These are phyloP conservation scores for Geotrichum reessii DNA, from an alignment of 1,139 yeast species.

Conservation along the genomic window DNA sequence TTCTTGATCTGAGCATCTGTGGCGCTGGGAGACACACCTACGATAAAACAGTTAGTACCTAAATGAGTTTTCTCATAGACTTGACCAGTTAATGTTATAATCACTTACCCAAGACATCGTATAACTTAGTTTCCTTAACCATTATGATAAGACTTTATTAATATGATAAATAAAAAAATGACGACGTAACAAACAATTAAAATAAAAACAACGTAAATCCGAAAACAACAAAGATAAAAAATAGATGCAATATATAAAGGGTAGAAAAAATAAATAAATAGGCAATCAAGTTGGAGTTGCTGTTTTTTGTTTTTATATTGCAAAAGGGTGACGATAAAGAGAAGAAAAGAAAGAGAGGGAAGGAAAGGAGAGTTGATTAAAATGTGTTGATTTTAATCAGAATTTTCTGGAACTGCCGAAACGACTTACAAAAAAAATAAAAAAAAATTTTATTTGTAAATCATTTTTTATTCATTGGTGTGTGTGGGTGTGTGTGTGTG, in stretches of 20 bases:
- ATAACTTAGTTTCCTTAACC: slow-evolving; percentile 88
- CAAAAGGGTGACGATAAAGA: not conserved
- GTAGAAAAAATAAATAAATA: not conserved
- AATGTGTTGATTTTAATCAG: not conserved
- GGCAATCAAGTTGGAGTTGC: not conserved
- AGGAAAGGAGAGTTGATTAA: not conserved
- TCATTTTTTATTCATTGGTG: not conserved
- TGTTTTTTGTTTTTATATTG: not conserved
- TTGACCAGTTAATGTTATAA: no score
- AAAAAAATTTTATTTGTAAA: not conserved
- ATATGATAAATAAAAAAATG: not conserved
- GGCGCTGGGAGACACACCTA: slow-evolving; percentile 73
- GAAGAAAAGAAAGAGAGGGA: not conserved
- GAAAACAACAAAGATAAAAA: not conserved
- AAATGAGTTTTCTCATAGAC: no score
- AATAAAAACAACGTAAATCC: not conserved
- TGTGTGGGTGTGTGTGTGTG: no score
- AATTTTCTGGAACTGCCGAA: not conserved
- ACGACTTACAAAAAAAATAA: no score
- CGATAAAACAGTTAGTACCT: not conserved
- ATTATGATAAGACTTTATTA: slow-evolving; percentile 37
- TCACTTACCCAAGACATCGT: slow-evolving; percentile 51
- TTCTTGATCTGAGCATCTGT: slow-evolving; percentile 82
- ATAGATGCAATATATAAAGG: slow-evolving; percentile 1
- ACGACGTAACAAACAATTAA: not conserved